phyloP scores from a whole-genome alignment of 1,139 yeast species.

The Scheffersomyces illinoinensis region DNA sequence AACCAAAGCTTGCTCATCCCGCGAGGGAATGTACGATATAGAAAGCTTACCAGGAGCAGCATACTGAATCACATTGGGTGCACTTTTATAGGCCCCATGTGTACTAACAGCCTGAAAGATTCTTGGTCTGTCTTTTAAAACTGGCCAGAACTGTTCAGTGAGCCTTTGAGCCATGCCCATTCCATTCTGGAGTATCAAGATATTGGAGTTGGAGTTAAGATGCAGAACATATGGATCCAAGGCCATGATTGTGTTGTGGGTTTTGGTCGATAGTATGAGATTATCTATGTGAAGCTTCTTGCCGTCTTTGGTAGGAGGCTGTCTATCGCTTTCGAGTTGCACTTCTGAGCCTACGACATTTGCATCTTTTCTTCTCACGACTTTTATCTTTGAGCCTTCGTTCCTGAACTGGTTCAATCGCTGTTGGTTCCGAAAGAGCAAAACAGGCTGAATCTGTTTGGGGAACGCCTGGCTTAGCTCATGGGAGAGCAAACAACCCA shows the following conservation, averaged over 20 bases:
- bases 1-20: neutral
- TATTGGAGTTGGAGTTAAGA: slow-evolving; percentile 46
- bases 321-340: slow-evolving; percentile 10
- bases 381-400: slow-evolving; percentile 35
- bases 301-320: slow-evolving; percentile 10
- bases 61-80: slow-evolving; percentile 55
- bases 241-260: slow-evolving; percentile 54
- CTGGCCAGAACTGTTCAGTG: slow-evolving; percentile 56
- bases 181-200: slow-evolving; percentile 78
- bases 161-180: slow-evolving; percentile 65
- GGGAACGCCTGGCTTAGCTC: slow-evolving; percentile 36
- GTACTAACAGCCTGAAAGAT: slow-evolving; percentile 74
- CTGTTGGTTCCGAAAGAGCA: slow-evolving; percentile 40
- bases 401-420: slow-evolving; percentile 40
- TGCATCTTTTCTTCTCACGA: slow-evolving; percentile 19
- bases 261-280: slow-evolving; percentile 63
- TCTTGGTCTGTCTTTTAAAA: slow-evolving; percentile 45
- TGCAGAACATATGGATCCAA: slow-evolving; percentile 43
- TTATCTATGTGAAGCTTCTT: slow-evolving; percentile 39
- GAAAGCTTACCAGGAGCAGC: slow-evolving; percentile 67
- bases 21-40: slow-evolving; percentile 35
- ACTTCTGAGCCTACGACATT: slow-evolving; percentile 15
- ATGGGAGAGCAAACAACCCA: slow-evolving; percentile 41
- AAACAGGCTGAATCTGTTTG: slow-evolving; percentile 28
- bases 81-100: slow-evolving; percentile 67